phyloP scores from a whole-genome alignment of 768 basidiomycete species.

The Daedaleopsis nitida region DNA sequence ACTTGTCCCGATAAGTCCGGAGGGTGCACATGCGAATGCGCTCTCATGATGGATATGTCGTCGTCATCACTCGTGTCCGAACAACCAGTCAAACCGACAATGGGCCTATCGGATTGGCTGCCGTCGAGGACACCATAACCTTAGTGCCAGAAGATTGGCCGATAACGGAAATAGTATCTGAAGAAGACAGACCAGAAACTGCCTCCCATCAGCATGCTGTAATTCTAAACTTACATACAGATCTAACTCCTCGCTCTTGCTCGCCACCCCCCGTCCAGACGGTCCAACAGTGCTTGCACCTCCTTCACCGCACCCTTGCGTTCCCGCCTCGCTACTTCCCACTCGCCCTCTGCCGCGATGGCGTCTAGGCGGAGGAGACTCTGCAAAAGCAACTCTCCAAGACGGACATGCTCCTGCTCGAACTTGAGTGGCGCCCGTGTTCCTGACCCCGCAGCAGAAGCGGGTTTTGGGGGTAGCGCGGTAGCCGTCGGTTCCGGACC shows the following conservation, averaged over 20 bases:
- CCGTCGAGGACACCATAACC: no score
- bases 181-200: no score
- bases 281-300: constrained; percentile 82
- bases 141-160: no score
- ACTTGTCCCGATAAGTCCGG: no score
- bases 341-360: constrained; percentile 69
- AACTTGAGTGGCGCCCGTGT: constrained; percentile 23
- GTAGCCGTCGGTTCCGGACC: constrained; percentile 12
- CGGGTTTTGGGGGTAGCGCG: constrained; percentile 20
- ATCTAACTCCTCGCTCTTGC: constrained; percentile 16
- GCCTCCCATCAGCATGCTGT: no score
- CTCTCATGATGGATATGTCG: no score
- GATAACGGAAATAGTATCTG: no score
- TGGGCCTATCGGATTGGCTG: no score
- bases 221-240: no score
- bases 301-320: constrained; percentile 86
- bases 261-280: constrained; percentile 72
- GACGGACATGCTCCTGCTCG: constrained; percentile 51
- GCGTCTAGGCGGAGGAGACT: constrained; percentile 87
- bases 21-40: no score
- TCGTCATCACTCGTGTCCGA: no score
- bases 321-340: constrained; percentile 76
- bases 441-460: constrained; percentile 24
- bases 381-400: constrained; percentile 86
- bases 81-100: no score